Percentiles rank a stretch among this genome's conserved stretches.
Conservation (phyloP, 2,329 filamentous ascomycete genomes). For the Paraphaeosphaeria minitans region DNA sequence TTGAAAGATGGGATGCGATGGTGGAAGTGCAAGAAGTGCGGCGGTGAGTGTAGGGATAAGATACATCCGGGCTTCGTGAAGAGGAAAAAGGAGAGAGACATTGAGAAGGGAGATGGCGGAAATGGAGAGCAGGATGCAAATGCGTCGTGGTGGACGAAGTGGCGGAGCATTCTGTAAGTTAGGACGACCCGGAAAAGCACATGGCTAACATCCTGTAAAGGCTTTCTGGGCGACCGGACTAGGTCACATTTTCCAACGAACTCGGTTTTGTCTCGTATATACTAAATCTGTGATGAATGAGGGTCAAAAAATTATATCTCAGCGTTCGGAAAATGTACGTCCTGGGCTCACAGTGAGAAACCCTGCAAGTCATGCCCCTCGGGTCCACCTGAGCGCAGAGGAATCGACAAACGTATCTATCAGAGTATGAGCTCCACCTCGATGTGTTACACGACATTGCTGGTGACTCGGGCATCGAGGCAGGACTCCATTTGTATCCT, state of each 20-base stretch:
- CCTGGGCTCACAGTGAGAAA: background rate
- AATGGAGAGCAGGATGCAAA: background rate
- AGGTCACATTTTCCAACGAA: background rate
- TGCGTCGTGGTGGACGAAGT: constrained; percentile 9
- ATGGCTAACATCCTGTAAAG: background rate
- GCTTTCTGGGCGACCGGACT: background rate
- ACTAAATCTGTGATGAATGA: background rate
- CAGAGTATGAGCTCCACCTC: too few relatives aligned
- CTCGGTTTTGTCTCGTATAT: background rate
- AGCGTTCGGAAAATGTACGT: background rate
- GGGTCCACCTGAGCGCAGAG: background rate
- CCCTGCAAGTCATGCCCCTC: background rate
- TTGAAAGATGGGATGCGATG: constrained; percentile 21
- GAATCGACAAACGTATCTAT: background rate
- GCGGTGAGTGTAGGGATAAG: constrained; percentile 21
- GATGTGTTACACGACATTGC: background rate
- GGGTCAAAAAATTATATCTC: background rate
- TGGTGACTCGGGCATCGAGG: background rate
- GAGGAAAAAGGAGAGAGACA: constrained; percentile 17
- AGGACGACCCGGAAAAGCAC: too few relatives aligned
- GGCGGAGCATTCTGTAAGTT: background rate
- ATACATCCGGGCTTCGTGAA: constrained; percentile 23
- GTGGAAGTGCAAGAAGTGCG: constrained; percentile 26
- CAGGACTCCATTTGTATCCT: background rate
- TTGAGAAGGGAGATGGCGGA: constrained; percentile 14